phyloP scores from a whole-genome alignment of 768 basidiomycete genomes.

The Botryobasidium botryosum region DNA sequence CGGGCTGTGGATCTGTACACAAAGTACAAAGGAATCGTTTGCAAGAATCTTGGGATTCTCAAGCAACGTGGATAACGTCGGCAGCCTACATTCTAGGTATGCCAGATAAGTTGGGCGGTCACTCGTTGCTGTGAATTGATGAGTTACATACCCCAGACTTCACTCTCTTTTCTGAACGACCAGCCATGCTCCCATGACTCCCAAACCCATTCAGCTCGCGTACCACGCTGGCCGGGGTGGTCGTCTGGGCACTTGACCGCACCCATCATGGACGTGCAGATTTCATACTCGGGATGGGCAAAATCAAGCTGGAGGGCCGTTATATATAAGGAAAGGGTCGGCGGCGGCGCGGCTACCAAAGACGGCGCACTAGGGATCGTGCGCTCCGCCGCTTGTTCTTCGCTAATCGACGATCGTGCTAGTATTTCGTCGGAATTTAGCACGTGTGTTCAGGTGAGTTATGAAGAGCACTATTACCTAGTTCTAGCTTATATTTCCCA shows the following conservation, averaged over 20 bases:
- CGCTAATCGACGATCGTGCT: conserved; percentile 7
- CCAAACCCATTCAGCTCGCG: conserved; percentile 59
- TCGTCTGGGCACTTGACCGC: conserved; percentile 53
- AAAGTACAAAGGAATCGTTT: conserved; percentile 54
- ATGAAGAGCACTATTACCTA: conserved; percentile 24
- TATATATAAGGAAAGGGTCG: conserved; percentile 43
- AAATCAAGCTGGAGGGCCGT: conserved; percentile 49
- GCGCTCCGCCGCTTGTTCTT: conserved; percentile 4
- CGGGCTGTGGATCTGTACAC: conserved; percentile 55
- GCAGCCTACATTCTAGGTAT: conserved; percentile 42
- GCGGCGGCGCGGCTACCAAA: conserved; percentile 3
- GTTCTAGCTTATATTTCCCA: conserved; percentile 19
- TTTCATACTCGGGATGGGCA: conserved; percentile 35
- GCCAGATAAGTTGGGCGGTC: background rate
- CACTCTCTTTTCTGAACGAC: conserved; percentile 50
- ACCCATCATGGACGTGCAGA: conserved; percentile 48
- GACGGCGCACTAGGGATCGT: conserved; percentile 8
- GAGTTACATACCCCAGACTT: conserved; percentile 49
- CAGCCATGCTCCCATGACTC: conserved; percentile 53
- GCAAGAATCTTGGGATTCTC: conserved; percentile 40
- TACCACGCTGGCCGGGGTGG: conserved; percentile 40
- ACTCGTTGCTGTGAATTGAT: background rate
- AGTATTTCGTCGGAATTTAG: conserved; percentile 2
- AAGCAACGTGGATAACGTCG: conserved; percentile 40
- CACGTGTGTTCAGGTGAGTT: background rate